Evolutionary conservation across 257 asterid species (phyloP).

Genomic region (Ilex asprella): DNA sequence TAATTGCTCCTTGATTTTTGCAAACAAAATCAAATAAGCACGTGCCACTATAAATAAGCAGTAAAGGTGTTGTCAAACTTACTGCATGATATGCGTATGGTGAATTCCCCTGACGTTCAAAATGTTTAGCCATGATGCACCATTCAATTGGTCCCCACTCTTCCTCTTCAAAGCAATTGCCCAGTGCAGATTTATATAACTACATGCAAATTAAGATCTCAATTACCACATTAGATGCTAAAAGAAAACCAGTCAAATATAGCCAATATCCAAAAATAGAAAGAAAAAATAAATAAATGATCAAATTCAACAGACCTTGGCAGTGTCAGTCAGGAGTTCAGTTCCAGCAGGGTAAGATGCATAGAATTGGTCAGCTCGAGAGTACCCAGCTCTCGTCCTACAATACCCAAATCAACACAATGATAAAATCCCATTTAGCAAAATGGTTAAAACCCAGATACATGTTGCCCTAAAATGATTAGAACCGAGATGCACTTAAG

Average conservation of each 20-base stretch:
- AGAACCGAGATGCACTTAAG: too few relatives aligned
- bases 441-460: background rate
- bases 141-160: conserved; percentile 97
- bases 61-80: conserved; percentile 26
- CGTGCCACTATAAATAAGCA: too few relatives aligned
- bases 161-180: conserved; percentile 73
- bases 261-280: background rate
- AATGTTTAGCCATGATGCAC: conserved; percentile 84
- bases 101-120: conserved; percentile 89
- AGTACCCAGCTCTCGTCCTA: conserved; percentile 91
- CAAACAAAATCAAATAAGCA: too few relatives aligned
- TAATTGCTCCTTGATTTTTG: too few relatives aligned
- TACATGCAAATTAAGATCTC: conserved; percentile 17
- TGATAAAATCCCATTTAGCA: background rate
- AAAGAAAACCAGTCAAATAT: background rate
- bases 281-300: background rate
- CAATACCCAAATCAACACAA: conserved; percentile 16
- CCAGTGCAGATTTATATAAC: conserved; percentile 83
- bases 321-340: conserved; percentile 75
- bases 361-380: conserved; percentile 89
- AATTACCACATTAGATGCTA: background rate
- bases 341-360: conserved; percentile 97
- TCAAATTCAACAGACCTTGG: conserved; percentile 42
- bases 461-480: background rate
- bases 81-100: conserved; percentile 95